Percentiles rank a stretch among this genome's conserved stretches.
Evolutionary conservation across 371 early-diverging fungal genomes (phyloP).

Genomic region (Neoconidiobolus thromboides): DNA sequence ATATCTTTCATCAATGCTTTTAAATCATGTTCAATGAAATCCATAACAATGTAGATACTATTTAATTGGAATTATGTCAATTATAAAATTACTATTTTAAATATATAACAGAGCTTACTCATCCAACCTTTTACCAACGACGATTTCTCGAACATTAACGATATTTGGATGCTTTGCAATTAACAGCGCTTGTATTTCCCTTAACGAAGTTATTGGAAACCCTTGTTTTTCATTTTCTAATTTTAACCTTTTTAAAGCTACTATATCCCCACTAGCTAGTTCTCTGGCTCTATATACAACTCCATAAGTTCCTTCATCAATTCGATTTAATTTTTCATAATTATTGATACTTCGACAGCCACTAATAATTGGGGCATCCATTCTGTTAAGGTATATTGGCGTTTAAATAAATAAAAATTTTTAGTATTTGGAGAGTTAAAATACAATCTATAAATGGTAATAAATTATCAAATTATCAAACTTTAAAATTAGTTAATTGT

Average conservation of each 20-base stretch:
- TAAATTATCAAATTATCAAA: too few species aligned
- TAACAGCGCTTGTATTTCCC: slow-evolving; percentile 82
- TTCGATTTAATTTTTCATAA: slow-evolving; percentile 84
- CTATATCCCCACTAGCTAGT: slow-evolving; percentile 73
- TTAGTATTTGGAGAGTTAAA: too few species aligned
- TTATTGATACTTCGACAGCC: slow-evolving; percentile 59
- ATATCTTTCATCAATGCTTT: slow-evolving; percentile 76
- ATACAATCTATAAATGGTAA: too few species aligned
- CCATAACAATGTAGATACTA: slow-evolving; percentile 93
- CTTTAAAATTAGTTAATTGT: too few species aligned
- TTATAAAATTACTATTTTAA: not conserved
- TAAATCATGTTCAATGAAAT: slow-evolving; percentile 88
- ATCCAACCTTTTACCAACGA: slow-evolving; percentile 51
- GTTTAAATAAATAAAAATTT: too few species aligned
- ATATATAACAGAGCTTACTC: slow-evolving; percentile 26
- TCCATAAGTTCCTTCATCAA: slow-evolving; percentile 98
- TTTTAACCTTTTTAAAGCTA: slow-evolving; percentile 96
- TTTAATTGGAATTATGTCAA: not conserved
- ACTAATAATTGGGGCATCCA: slow-evolving; percentile 16
- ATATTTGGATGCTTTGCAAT: slow-evolving; percentile 83
- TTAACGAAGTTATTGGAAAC: slow-evolving; percentile 79
- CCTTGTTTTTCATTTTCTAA: slow-evolving; percentile 89
- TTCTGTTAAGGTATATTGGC: not conserved
- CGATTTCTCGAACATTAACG: slow-evolving; percentile 86
- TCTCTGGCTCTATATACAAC: slow-evolving; percentile 95